Evolutionary conservation across 768 basidiomycete species (phyloP), one percentile per base, ranked within the genome.

Genomic region (Tricholoma hemisulphureum): DNA sequence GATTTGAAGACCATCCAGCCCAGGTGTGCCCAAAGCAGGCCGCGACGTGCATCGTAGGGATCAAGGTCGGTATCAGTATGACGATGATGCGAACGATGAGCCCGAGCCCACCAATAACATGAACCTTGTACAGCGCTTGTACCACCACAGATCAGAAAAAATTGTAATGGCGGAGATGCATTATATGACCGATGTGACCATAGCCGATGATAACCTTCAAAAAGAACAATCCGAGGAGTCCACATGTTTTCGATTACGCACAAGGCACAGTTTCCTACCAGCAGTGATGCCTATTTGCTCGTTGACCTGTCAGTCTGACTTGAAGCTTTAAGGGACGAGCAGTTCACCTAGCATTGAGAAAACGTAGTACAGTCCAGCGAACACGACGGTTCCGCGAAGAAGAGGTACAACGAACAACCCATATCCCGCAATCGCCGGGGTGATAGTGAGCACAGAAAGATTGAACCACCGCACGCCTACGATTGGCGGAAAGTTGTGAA

Each of bases 101-200:
- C 83, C 50, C 88, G 81, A 14, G 88, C 84, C 91, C 91, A 94
- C 90, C 91, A 94, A 67, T 83, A 86, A 72, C 90, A 90, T 13
- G 91, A 93, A 0, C 91, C 91, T 73, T 94, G 87, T 3, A 92
- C 89, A 3, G 91, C 89, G 67, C 91, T 92, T 29, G 87, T 83
- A 7, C 91, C 91, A 2, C 87, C 89, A 46, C 84, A 75, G 8
- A 91, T 79, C 31, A 93, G 79, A 67, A 86, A 82, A 50, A 85
- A 72, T 67, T 89, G 89, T 14, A 94, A 80, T 26, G 85, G 82
- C n/a, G 76, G 69, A 34, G 85, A 83, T 4, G 91, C 91, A 58
- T 88, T 86, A 70, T 91, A 94, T 1, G 89, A 85, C 52, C 91
- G 82, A 69, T 94, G 91, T 3, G 91, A 90, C 89, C 89, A 94